Evolutionary conservation across 1,284 basidiomycete species (phyloP).

Genomic region (Cystobasidiaceae sp.): DNA sequence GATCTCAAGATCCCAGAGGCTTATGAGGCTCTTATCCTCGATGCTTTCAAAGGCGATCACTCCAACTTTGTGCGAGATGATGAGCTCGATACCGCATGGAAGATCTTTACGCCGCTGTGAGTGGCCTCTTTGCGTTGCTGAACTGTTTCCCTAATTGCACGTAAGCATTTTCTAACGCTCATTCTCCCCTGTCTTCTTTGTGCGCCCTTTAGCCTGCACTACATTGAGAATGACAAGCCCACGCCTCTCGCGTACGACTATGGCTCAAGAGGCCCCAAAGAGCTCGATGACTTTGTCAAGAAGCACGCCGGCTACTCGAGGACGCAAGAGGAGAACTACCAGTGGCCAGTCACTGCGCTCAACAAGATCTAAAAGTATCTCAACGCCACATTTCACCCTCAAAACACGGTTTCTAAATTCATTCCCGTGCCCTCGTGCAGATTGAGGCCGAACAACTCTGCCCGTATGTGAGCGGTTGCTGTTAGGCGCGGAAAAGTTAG

Average conservation of each 20-base stretch:
- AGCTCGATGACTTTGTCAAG: constrained; percentile 67
- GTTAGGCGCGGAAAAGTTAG: no score
- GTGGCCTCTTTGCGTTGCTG: constrained; percentile 49
- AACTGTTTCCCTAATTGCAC: not conserved
- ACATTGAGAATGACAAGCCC: constrained; percentile 46
- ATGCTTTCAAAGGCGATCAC: constrained; percentile 52
- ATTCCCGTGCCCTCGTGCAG: no score
- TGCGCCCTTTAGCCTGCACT: not conserved
- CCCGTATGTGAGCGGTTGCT: no score
- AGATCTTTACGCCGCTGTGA: constrained; percentile 49
- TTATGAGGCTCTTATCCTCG: constrained; percentile 42
- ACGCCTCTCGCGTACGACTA: constrained; percentile 76
- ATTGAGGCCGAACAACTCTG: no score
- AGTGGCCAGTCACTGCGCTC: constrained; percentile 24
- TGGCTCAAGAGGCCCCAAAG: constrained; percentile 84
- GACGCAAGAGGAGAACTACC: constrained; percentile 40
- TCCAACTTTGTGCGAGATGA: constrained; percentile 82
- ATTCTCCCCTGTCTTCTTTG: not conserved
- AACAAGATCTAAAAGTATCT: constrained; percentile 11
- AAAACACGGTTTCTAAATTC: no score
- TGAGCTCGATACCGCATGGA: constrained; percentile 92
- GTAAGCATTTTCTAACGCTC: constrained; percentile 1
- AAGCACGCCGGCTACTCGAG: constrained; percentile 72
- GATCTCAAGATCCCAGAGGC: constrained; percentile 24
- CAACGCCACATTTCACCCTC: not conserved